Evolutionary conservation across 495 filamentous ascomycete species (phyloP), one percentile per base, ranked within the genome.

Genomic region (Penicillium angulare): DNA sequence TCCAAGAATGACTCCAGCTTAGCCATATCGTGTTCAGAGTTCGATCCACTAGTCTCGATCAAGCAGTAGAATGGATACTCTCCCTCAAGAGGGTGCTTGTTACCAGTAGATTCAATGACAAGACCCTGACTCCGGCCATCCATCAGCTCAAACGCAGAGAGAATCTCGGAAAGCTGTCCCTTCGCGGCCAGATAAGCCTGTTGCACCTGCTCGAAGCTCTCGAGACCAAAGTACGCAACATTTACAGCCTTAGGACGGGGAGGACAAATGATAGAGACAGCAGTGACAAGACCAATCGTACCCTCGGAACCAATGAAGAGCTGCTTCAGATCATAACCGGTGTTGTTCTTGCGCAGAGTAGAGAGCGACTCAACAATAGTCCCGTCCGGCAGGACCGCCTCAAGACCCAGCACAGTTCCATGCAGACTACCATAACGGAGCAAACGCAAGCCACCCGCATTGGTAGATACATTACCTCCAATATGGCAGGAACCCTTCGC

Each of bases 61-160:
- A 98, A 77, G 64, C 92, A 96, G 75, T 97, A 97, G 74, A 97
- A 98, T 3, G 91, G 91, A 55, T 95, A 77, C 29, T 88, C 79
- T 38, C 79, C 82, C 58, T 95, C 90, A 0, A 98, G 74, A 3
- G 93, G 93, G 20, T 79, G 72, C 64, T 86, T 88, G 63, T 85
- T 90, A 22, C 84, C 82, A 3, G 86, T 90, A 13, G 89, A 88
- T 24, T 77, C 68, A 23, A 82, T 77, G 7, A 97, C 86, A 3
- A 96, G 69, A 20, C 79, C 67, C 67, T 97, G 95, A 40, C 79
- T 88, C 48, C 81, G 75, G 43, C 81, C 83, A 55, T 98, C 93
- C 92, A 97, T 97, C 51, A 98, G 76, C 72, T 98, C 93, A 61
- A 98, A 98, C 1, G 93, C 93, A 0, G 92, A 97, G 3, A 98